phyloP scores from a whole-genome alignment of 2,329 filamentous ascomycete species.

The Aureobasidium sp. region DNA sequence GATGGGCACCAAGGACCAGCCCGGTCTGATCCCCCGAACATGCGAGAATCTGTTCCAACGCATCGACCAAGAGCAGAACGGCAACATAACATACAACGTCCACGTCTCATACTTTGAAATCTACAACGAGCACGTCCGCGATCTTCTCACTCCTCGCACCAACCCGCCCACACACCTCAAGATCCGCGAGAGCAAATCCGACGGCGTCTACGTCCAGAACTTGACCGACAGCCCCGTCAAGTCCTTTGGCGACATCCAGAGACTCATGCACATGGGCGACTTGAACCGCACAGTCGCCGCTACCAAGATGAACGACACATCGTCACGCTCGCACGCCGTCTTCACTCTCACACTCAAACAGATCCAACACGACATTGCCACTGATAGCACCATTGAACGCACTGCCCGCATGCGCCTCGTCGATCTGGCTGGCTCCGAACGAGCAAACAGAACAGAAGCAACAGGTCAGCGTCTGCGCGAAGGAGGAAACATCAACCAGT shows the following conservation, averaged over 20 bases:
- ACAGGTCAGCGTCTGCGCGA: slow-evolving; percentile 85
- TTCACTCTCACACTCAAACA: slow-evolving; percentile 98
- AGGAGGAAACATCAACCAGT: slow-evolving; percentile 98
- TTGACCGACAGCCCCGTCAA: slow-evolving; percentile 87
- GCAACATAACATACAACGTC: slow-evolving; percentile 93
- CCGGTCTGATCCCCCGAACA: slow-evolving; percentile 86
- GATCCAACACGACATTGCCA: slow-evolving; percentile 93
- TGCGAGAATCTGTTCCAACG: slow-evolving; percentile 94
- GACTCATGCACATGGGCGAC: slow-evolving; percentile 85
- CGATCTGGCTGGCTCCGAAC: slow-evolving; percentile 88
- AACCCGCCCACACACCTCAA: slow-evolving; percentile 87
- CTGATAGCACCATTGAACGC: slow-evolving; percentile 95
- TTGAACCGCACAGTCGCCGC: slow-evolving; percentile 78
- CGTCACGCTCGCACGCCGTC: slow-evolving; percentile 89
- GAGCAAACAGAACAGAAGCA: slow-evolving; percentile 90
- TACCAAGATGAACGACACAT: slow-evolving; percentile 99
- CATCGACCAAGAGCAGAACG: slow-evolving; percentile 74
- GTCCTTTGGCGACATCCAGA: slow-evolving; percentile 76
- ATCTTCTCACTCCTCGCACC: slow-evolving; percentile 73
- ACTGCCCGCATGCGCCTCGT: slow-evolving; percentile 89
- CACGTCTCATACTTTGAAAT: slow-evolving; percentile 98
- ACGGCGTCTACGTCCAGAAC: slow-evolving; percentile 95
- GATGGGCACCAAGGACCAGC: slow-evolving; percentile 82
- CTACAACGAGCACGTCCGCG: slow-evolving; percentile 97
- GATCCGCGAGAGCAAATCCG: slow-evolving; percentile 88